phyloP scores from a whole-genome alignment of 306 rosid species.

The Lathyrus tuberosus region DNA sequence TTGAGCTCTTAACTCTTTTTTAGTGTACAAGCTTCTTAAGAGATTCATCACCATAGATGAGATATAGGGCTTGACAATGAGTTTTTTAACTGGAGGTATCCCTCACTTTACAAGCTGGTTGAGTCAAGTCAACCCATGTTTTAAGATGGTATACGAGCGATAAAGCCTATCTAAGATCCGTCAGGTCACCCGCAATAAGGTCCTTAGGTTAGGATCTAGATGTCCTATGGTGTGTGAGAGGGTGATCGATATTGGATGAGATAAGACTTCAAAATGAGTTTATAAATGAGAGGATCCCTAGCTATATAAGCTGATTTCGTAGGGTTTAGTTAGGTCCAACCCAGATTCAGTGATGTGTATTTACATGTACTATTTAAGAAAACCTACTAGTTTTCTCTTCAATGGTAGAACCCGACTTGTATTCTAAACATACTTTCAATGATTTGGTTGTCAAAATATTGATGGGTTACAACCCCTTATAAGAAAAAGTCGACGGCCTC shows the following conservation, averaged over 20 bases:
- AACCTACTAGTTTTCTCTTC: neutral
- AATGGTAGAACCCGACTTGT: neutral
- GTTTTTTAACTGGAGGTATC: neutral
- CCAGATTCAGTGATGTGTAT: too few species aligned
- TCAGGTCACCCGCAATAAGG: too few species aligned
- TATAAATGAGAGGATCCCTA: too few species aligned
- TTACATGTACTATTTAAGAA: too few species aligned
- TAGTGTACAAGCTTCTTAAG: neutral
- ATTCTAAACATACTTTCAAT: neutral
- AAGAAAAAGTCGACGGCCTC: neutral
- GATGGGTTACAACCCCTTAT: neutral
- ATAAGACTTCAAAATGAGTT: too few species aligned
- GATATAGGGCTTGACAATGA: neutral
- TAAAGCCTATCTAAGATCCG: too few species aligned
- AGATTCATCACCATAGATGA: neutral
- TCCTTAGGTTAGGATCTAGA: too few species aligned
- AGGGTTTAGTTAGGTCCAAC: too few species aligned
- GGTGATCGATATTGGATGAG: too few species aligned
- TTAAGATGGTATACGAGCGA: too few species aligned
- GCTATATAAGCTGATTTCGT: too few species aligned
- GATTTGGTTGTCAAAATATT: neutral
- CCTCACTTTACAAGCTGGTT: neutral
- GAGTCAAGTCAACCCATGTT: neutral
- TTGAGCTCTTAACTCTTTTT: neutral
- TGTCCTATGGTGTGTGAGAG: too few species aligned